These are phyloP conservation scores for Starmerella bombicola DNA, from an alignment of 805 yeast species.

Conservation along the genomic window DNA sequence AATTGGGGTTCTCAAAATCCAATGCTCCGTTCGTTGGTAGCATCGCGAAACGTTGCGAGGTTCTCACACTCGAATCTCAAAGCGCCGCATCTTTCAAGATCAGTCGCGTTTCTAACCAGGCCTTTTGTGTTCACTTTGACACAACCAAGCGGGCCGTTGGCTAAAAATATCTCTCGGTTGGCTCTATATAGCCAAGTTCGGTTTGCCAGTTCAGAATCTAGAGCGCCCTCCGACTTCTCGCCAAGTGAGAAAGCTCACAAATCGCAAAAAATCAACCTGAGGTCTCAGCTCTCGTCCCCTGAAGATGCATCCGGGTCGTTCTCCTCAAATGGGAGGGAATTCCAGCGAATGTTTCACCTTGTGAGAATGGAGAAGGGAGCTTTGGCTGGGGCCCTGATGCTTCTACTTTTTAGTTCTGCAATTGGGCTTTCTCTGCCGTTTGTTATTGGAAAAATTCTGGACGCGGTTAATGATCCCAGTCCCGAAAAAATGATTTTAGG, in stretches of 20 bases:
- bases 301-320: constrained; percentile 5
- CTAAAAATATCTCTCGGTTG: not conserved
- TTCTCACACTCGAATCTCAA: too few relatives aligned
- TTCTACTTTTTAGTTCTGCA: constrained; percentile 59
- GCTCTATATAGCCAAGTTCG: not conserved
- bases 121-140: too few relatives aligned
- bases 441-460: constrained; percentile 76
- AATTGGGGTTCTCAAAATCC: too few relatives aligned
- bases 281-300: constrained; percentile 24
- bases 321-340: constrained; percentile 28
- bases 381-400: constrained; percentile 46
- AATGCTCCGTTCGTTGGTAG: too few relatives aligned
- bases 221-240: constrained; percentile 12
- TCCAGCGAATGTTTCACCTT: constrained; percentile 40
- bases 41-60: too few relatives aligned
- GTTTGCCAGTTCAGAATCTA: constrained; percentile 1
- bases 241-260: constrained; percentile 24
- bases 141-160: not conserved
- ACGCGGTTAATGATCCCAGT: constrained; percentile 40
- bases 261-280: constrained; percentile 26
- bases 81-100: too few relatives aligned
- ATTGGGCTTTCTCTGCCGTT: constrained; percentile 73
- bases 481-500: constrained; percentile 40
- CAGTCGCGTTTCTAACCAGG: too few relatives aligned
- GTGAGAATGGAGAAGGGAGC: constrained; percentile 46